Percentiles rank a stretch among this genome's conserved stretches.
phyloP scores from a whole-genome alignment of 192 early-diverging fungal genomes.

The Podila epicladia region DNA sequence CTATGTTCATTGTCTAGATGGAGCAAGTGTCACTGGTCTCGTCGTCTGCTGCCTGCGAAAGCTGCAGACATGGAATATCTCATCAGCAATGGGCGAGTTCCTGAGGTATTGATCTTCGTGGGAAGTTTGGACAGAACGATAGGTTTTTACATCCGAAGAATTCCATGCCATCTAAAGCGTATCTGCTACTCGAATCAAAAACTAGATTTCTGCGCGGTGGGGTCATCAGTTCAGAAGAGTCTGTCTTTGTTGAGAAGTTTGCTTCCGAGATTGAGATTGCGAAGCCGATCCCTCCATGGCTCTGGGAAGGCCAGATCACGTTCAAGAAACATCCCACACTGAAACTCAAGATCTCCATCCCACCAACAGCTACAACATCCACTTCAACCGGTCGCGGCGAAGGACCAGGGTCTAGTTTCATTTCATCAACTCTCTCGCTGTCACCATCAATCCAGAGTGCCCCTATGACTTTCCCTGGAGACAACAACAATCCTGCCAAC shows the following conservation, averaged over 20 bases:
- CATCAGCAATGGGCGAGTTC: conserved; percentile 78
- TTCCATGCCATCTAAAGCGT: no score
- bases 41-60: conserved; percentile 89
- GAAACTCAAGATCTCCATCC: conserved; percentile 66
- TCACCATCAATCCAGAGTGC: background rate
- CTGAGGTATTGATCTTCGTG: conserved; percentile 53
- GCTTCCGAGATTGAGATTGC: conserved; percentile 72
- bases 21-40: conserved; percentile 85
- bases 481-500: no score
- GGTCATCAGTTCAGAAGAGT: conserved; percentile 73
- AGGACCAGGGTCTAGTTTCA: background rate
- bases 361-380: conserved; percentile 25
- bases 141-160: no score
- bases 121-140: background rate
- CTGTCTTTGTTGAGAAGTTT: conserved; percentile 85
- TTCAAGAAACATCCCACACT: conserved; percentile 77
- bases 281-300: conserved; percentile 67
- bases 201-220: conserved; percentile 61
- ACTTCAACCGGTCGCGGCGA: conserved; percentile 4
- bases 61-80: conserved; percentile 88
- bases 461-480: no score
- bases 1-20: conserved; percentile 93
- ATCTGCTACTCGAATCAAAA: no score
- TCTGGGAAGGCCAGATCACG: conserved; percentile 71
- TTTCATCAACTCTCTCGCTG: background rate